These are phyloP conservation scores for Neurospora sp. DNA, from an alignment of 495 filamentous ascomycete genomes.

Conservation along the genomic window DNA sequence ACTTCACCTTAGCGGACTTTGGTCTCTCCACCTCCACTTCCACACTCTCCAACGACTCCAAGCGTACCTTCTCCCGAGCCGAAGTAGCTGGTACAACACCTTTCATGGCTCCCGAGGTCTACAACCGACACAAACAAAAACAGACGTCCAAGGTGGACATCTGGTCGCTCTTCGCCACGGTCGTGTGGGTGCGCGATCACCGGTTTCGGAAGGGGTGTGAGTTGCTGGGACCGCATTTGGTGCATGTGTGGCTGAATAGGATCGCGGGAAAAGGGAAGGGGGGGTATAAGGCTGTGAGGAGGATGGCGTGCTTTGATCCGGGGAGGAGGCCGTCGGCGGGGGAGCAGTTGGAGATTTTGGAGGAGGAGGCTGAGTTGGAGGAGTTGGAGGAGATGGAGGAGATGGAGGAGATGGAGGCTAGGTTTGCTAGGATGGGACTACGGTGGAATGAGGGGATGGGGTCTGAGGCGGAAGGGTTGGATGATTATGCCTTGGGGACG, in stretches of 20 bases:
- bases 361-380: neutral
- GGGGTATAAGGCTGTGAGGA: slow-evolving; percentile 8
- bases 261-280: slow-evolving; percentile 1
- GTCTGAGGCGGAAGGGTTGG: rapidly evolving
- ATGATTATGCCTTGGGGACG: neutral
- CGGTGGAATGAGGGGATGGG: neutral
- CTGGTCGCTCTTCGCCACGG: slow-evolving; percentile 34
- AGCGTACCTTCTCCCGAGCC: neutral
- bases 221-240: slow-evolving; percentile 1
- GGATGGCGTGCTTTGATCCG: slow-evolving; percentile 16
- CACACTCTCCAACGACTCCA: slow-evolving; percentile 4
- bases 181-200: slow-evolving; percentile 21
- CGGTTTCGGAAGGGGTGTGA: slow-evolving; percentile 13
- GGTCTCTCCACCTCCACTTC: slow-evolving; percentile 19
- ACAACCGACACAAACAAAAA: neutral
- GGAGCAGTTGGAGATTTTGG: slow-evolving; percentile 11
- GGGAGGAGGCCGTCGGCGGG: slow-evolving; percentile 12
- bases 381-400: neutral
- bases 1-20: slow-evolving; percentile 27
- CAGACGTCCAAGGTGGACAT: slow-evolving; percentile 32
- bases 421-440: neutral
- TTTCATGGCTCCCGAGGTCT: slow-evolving; percentile 27
- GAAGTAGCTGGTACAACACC: slow-evolving; percentile 15
- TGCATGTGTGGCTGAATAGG: slow-evolving; percentile 11
- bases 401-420: neutral